Conservation (phyloP, 495 filamentous ascomycete genomes). For the Lasiosphaeriaceae sp. region DNA sequence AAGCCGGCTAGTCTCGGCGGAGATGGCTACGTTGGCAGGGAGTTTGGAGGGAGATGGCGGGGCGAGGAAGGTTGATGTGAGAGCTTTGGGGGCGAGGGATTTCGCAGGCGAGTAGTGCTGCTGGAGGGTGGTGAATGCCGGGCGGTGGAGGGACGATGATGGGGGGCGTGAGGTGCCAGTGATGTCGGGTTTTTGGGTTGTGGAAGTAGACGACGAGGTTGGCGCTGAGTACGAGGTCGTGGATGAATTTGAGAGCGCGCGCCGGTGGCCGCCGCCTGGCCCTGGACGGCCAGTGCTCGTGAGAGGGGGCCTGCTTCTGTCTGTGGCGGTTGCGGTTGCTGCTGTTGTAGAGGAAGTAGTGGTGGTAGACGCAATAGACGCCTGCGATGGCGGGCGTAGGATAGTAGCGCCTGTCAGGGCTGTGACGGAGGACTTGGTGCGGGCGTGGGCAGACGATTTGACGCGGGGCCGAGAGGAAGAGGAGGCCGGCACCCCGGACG, state of each 20-base stretch:
- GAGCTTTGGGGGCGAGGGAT: conserved; percentile 48
- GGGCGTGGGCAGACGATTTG: conserved; percentile 16
- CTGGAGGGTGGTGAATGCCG: conserved; percentile 63
- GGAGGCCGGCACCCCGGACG: conserved; percentile 12
- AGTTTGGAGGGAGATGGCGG: conserved; percentile 50
- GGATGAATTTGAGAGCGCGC: neutral
- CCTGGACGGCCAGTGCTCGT: conserved; percentile 18
- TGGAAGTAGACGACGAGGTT: no score
- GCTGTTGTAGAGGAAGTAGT: conserved; percentile 8
- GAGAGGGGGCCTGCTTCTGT: conserved; percentile 1
- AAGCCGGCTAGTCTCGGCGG: conserved; percentile 57
- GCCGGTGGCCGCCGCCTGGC: conserved; percentile 8
- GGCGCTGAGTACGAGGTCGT: no score
- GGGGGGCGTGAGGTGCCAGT: neutral
- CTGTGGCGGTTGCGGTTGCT: conserved; percentile 1
- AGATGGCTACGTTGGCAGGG: conserved; percentile 49
- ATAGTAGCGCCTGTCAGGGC: conserved; percentile 38
- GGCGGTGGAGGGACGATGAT: conserved; percentile 31
- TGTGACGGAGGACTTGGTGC: conserved; percentile 42
- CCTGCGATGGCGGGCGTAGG: conserved; percentile 38
- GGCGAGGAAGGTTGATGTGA: conserved; percentile 50
- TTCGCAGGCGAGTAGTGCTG: conserved; percentile 69
- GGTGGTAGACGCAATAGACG: conserved; percentile 18
- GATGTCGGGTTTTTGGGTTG: no score
- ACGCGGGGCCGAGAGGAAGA: conserved; percentile 1